Evolutionary conservation across 345 rosid species (phyloP), one percentile per base, ranked within the genome.

Genomic region (Rhodamnia argentea): DNA sequence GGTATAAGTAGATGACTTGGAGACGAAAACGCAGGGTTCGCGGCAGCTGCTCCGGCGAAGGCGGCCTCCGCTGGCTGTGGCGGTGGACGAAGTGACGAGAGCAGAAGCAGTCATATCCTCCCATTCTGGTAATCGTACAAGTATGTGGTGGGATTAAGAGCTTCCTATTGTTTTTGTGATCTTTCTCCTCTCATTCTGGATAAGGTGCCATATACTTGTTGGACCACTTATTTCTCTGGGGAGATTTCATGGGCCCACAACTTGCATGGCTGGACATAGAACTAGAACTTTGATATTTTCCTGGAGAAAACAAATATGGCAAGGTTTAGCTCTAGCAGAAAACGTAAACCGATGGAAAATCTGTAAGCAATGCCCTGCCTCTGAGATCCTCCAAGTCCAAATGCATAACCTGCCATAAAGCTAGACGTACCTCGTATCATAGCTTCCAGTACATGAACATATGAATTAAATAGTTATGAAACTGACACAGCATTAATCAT

Each of bases 81-180:
- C 83, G 24, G 91, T 32, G 82, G 88, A 56, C 8, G 89, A 16
- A 59, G 88, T 37, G 55, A 91, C 57, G 59, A 89, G 85, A 87
- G 86, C 86, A 32, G 89, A 87, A 83, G 90, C 52, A 75, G 86
- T 91, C 92, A 90, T 92, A 44, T 89, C 88, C 89, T 86, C 87
- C 93, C 94, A 92, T 92, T 89, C 85, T 76, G 85, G 52, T 44
- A 54, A 6, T 20, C 54, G 44, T 22, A 15, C 26, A 84, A 54
- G 62, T 60, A 32, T 84, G 86, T 26, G 76, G 27, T 24, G 54
- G 82, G 64, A 87, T 82, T 78, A 23, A 26, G 32, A 26, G 60
- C 52, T 47, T 52, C 37, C 40, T 44, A 29, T 76, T 84, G 56
- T 32, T 84, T 83, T 50, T 86, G 89, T 78, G 86, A 44, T 40